Base-by-base conservation (phyloP, 2,329 filamentous ascomycete species). In the Penicillium psychrosexuale region DNA sequence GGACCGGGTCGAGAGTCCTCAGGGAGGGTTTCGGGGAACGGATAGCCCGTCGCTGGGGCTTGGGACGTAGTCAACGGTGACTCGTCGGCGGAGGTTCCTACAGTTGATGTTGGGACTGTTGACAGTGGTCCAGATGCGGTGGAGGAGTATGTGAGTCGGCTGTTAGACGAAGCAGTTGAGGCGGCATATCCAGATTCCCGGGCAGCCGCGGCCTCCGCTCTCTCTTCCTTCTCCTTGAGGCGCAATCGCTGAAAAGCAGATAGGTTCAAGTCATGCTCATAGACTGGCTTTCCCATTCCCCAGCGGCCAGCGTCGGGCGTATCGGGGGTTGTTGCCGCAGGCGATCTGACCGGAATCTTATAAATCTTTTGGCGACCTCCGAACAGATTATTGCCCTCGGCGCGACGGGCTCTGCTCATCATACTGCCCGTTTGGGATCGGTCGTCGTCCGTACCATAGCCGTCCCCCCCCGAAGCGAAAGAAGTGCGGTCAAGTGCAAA, bases 291-390 rank as follows among this genome's bases (percentile, higher is more conserved):
- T 43, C 79, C 77, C 79, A 90, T 83, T 31, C 71, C 73, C 12
- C 62, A 58, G 38, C 63, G 57, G 50, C 52, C 75, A 67, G 52
- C 74, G 64, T 61, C 74, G 64, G 60, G 28, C 3, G 63, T 75
- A 22, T 46, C 47, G 15, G 56, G 44, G 28, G 19, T 50, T 31
- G 56, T 56, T 40, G 71, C 69, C 13, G 71, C 69, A 12, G 69
- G 69, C 19, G 72, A 72, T 27, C 80, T 80, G 3, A 78, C 78
- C 0, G 89, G 81, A 60, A 96, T 89, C 72, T 91, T 92, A 74
- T 95, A 97, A 36, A 97, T 87, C 76, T 97, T 97, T 71, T 97
- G 94, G 42, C 94, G 85, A 15, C 94, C 94, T 54, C 94, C 94
- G 73, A 99, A 99, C 53, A 99, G 75, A 63, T 90, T 88, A 69